Evolutionary conservation across 768 basidiomycete genomes (phyloP).

Genomic region (Termitomyces sp.): DNA sequence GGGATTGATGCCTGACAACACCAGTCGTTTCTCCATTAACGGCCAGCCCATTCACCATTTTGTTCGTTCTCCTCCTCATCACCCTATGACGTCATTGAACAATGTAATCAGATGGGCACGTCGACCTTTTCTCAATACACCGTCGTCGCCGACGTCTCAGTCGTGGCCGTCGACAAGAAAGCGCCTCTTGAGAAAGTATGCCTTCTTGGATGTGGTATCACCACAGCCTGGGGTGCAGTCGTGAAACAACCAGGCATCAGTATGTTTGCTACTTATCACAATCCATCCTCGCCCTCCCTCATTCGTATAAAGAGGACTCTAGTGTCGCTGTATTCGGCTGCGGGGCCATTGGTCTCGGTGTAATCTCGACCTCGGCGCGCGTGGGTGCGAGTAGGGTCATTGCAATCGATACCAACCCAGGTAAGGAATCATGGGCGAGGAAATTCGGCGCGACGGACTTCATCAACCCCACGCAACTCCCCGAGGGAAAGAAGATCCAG

Average conservation of each 20-base stretch:
- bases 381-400: constrained; percentile 88
- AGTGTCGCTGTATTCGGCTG: constrained; percentile 94
- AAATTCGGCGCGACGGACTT: constrained; percentile 97
- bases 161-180: constrained; percentile 81
- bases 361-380: constrained; percentile 73
- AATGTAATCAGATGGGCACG: constrained; percentile 81
- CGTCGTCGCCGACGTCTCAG: constrained; percentile 95
- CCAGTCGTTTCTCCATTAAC: constrained; percentile 83
- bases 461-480: constrained; percentile 73
- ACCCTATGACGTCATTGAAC: not conserved
- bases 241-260: constrained; percentile 86
- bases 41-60: constrained; percentile 90
- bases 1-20: constrained; percentile 92
- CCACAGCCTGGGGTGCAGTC: constrained; percentile 97
- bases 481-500: constrained; percentile 81
- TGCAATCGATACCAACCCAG: constrained; percentile 86
- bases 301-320: constrained; percentile 57
- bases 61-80: constrained; percentile 42
- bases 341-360: constrained; percentile 94
- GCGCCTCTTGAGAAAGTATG: constrained; percentile 97
- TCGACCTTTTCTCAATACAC: constrained; percentile 99
- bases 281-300: not conserved
- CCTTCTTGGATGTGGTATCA: constrained; percentile 93
- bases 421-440: constrained; percentile 83
- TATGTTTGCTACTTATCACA: constrained; percentile 30